Evolutionary conservation across 345 rosid species (phyloP).

Genomic region (Raphanus raphanistrum): DNA sequence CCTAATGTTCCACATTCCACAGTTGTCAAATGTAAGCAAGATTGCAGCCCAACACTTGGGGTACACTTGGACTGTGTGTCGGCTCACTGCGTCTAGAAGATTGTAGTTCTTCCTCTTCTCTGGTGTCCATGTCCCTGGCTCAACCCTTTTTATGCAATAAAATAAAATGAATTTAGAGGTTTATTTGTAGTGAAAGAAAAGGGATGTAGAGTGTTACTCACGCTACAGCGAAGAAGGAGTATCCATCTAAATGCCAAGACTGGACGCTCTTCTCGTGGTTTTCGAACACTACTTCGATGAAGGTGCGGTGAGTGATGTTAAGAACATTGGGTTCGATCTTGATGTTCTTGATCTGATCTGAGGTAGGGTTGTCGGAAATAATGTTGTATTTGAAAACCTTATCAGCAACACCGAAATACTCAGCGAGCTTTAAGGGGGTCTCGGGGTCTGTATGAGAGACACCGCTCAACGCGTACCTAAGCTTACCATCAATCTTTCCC

Average conservation of each 20-base stretch:
- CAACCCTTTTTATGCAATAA: slow-evolving; percentile 43
- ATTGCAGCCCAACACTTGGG: slow-evolving; percentile 89
- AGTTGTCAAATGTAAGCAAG: slow-evolving; percentile 72
- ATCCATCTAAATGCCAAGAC: slow-evolving; percentile 49
- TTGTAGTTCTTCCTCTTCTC: slow-evolving; percentile 79
- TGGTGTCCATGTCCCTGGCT: slow-evolving; percentile 79
- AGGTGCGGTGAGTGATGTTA: slow-evolving; percentile 1
- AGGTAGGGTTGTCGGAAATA: slow-evolving; percentile 45
- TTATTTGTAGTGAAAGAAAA: neutral
- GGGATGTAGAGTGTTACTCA: slow-evolving; percentile 41
- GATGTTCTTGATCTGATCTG: slow-evolving; percentile 13
- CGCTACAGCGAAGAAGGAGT: slow-evolving; percentile 80
- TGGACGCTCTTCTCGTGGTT: neutral
- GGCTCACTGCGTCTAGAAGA: slow-evolving; percentile 76
- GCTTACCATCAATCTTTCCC: slow-evolving; percentile 44
- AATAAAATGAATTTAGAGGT: neutral
- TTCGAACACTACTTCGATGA: neutral
- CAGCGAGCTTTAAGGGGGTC: slow-evolving; percentile 52
- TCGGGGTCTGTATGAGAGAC: slow-evolving; percentile 52
- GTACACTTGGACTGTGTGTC: slow-evolving; percentile 72
- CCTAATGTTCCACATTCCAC: slow-evolving; percentile 95
- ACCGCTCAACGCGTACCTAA: slow-evolving; percentile 59
- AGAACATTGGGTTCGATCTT: neutral
- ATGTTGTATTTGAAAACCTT: slow-evolving; percentile 57
- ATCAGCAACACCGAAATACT: slow-evolving; percentile 27